phyloP scores from a whole-genome alignment of 805 yeast species.

The Nakazawaea sp. region DNA sequence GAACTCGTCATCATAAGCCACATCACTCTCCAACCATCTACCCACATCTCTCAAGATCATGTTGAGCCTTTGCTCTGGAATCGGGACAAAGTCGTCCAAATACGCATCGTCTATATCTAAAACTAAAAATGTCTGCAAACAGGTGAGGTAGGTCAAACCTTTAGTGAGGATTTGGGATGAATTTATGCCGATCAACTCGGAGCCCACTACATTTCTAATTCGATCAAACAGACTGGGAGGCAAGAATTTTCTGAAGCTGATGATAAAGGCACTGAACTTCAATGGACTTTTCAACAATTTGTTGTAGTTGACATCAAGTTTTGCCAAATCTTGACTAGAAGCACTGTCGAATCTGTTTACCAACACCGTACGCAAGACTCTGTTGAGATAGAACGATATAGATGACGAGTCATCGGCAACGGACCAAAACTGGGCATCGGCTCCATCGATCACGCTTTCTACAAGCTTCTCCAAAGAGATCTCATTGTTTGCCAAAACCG shows the following conservation, averaged over 20 bases:
- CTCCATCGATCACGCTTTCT: neutral
- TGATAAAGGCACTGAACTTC: constrained; percentile 27
- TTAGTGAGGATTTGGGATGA: constrained; percentile 30
- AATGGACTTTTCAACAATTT: constrained; percentile 25
- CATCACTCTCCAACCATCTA: constrained; percentile 56
- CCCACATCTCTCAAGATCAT: constrained; percentile 51
- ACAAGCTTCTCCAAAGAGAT: neutral
- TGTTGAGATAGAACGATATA: constrained; percentile 25
- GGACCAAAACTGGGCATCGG: too few relatives aligned
- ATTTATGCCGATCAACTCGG: constrained; percentile 56
- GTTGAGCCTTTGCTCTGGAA: constrained; percentile 58
- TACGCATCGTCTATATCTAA: constrained; percentile 19
- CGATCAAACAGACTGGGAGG: constrained; percentile 35
- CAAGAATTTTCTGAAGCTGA: constrained; percentile 28
- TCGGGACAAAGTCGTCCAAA: constrained; percentile 25
- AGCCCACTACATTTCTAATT: constrained; percentile 51
- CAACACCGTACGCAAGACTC: constrained; percentile 26
- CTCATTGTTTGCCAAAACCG: too few relatives aligned
- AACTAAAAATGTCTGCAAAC: constrained; percentile 36
- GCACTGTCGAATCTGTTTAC: constrained; percentile 22
- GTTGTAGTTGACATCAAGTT: constrained; percentile 27
- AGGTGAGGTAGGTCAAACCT: constrained; percentile 41
- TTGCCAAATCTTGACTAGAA: constrained; percentile 19
- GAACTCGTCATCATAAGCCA: constrained; percentile 53
- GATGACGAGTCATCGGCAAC: neutral